Base-by-base conservation (phyloP, 179 eudicot species). In the Nepenthes alata region DNA sequence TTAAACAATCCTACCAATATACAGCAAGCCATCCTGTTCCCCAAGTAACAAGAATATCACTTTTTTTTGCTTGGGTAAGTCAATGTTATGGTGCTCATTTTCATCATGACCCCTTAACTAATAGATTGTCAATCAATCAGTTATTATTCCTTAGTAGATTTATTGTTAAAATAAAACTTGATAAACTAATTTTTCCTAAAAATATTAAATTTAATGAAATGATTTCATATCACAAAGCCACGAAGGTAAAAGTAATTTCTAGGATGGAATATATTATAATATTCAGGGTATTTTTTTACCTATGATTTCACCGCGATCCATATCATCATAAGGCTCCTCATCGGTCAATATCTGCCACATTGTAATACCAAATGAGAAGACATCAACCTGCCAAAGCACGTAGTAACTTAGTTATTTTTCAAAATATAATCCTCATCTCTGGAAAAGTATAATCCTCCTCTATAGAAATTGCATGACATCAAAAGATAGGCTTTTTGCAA, bases 311-410 rank as follows among this genome's bases (percentile, higher is more conserved):
- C 97, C 97, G 64, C 91, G 87, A 68, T 93, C 95, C 98, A 93
- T 93, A 65, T 89, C 85, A 59, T 87, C 88, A 67, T 93, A 93
- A 54, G 98, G 98, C 75, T 86, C 97, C 64, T 93, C 95, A 16
- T 85, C 98, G 3, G 97, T 93, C 70, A 93, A 70, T 62, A 93
- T 87, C 80, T 93, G 97, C 97, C 98, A 93, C 90, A 93, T 67
- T 49, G 88, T 72, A 53, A 93, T 89, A 72, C 94, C 98, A 64
- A 87, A 93, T 56, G 98, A 93, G 72, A 89, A 93, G 71, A 93
- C 97, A 75, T 93, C 98, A 73, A 93, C 98, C 97, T 93, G 83
- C 63, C 66, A 74, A 53, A 63, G 57, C 66, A 9, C 66, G 65
- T n/a, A 13, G 63, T 44, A 58, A 35, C 67, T 63, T 35, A 54